Percentiles rank a stretch among this genome's conserved stretches.
Evolutionary conservation across 2,329 filamentous ascomycete genomes (phyloP).

Genomic region (Cryphonectria naterciae): DNA sequence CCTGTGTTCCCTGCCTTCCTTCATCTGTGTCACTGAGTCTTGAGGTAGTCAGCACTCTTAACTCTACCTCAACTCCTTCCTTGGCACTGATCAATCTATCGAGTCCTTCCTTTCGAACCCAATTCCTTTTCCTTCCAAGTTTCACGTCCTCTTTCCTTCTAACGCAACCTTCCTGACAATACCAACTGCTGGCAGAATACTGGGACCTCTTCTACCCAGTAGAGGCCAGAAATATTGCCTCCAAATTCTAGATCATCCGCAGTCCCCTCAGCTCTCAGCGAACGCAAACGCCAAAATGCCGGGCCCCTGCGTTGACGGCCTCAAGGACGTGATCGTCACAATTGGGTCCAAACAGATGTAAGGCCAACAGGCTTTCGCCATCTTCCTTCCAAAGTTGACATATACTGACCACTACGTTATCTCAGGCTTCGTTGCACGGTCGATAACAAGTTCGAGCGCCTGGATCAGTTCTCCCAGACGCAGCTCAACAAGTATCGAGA

Average conservation of each 20-base stretch:
- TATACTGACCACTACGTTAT: neutral
- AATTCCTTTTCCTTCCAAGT: neutral
- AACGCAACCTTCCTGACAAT: neutral
- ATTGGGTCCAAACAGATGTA: neutral
- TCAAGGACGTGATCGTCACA: too few species aligned
- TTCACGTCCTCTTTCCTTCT: neutral
- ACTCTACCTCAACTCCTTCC: neutral
- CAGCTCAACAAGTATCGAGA: constrained; percentile 25
- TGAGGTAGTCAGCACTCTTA: neutral
- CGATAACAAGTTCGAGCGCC: constrained; percentile 25
- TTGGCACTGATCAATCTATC: neutral
- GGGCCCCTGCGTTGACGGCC: neutral
- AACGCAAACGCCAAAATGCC: neutral
- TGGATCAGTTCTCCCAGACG: constrained; percentile 23
- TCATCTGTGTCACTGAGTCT: neutral
- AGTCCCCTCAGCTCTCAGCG: neutral
- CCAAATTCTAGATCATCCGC: neutral
- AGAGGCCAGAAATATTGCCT: neutral
- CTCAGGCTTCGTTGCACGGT: constrained; percentile 22
- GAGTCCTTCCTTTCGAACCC: too few species aligned
- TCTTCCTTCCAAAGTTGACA: neutral
- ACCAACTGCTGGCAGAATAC: neutral
- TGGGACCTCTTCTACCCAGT: neutral
- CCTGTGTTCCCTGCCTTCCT: neutral
- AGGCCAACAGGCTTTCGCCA: neutral